Evolutionary conservation across 1,284 basidiomycete species (phyloP), one percentile per base, ranked within the genome.

Genomic region (Apiotrichum porosum): DNA sequence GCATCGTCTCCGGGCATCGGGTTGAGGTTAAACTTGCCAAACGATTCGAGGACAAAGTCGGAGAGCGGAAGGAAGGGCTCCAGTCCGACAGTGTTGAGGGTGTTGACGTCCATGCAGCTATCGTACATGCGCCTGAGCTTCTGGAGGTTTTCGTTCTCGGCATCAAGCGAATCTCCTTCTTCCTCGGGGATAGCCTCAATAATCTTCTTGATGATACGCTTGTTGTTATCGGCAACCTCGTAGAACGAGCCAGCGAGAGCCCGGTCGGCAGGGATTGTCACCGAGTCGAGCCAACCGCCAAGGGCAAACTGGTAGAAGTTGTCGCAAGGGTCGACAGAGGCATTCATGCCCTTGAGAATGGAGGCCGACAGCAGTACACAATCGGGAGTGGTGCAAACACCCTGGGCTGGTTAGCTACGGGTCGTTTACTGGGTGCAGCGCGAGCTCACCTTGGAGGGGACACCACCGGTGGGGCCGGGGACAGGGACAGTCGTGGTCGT

Each of bases 241-340:
- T 75, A 56, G 60, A 77, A 76, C 8, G 68, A 61, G 9, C 74
- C 74, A 56, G 79, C 84, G 42, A 77, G 76, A 24, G 83, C 81
- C 64, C 88, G 88, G 68, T 89, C 89, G 0, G 86, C 83, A 3
- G 92, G 91, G 42, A 97, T 79, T 21, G 86, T 85, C 66, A 93
- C 83, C 0, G 77, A 73, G 42, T 80, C 80, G 22, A 86, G 77
- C 91, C 91, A 97, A 21, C 88, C 88, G 19, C 88, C 88, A 60
- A 74, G 69, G 15, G 89, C 82, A 73, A 86, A 98, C 55, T 85
- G 80, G 69, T 94, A 97, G 69, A 97, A 97, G 73, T 93, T 85
- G 59, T 97, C 88, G 74, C 94, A 98, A 0, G 94, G 94, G 69
- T 97, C 88, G 57, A 86, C 79, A 4, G 83, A 78, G 13, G 80